Base-by-base conservation (phyloP, 1,284 basidiomycete genomes). In the Microbotryum lychnidis-dioicae region DNA sequence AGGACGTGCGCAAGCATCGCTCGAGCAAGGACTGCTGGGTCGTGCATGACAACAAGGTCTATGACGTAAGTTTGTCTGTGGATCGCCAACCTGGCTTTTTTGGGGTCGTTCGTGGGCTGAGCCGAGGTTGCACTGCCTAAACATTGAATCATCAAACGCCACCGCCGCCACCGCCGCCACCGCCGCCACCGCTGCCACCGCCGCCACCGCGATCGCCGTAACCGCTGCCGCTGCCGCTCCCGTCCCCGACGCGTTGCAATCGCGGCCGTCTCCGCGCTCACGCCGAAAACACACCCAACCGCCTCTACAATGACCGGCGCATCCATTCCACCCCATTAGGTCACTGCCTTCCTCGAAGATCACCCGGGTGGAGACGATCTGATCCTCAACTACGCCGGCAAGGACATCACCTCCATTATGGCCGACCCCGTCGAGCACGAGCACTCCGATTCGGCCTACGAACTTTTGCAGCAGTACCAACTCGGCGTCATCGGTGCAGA, bases 401-500 rank as follows among this genome's bases (percentile, higher is more conserved):
- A 85, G 76, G 91, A 97, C 73, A 81, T 97, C 58, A 86, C 81
- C 44, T 78, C 77, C 21, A 79, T 85, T 64, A 97, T 98, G 94
- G 82, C 82, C 71, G 87, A 96, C 76, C 78, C 82, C 62, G 73
- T 79, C n/a, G 85, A 89, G 72, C 96, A 98, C 76, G 85, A 86
- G n/a, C 96, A 98, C 76, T 93, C 91, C 2, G 85, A 89, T 29
- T 83, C 87, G 6, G 96, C 94, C 0, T 98, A 90, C 74, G 87
- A 88, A 50, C 89, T 99, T 84, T 75, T 99, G 72, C 83, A 87
- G 31, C 92, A 96, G 74, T 91, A 89, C 74, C 68, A 83, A 58
- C 81, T 96, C 72, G 92, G 92, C 29, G 82, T 85, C 67, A 71
- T 96, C 54, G 90, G 89, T 6, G 81, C 80, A 1, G 84, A 83